phyloP scores from a whole-genome alignment of 176 grass and related monocot species.

The Cenchrus purpureus region DNA sequence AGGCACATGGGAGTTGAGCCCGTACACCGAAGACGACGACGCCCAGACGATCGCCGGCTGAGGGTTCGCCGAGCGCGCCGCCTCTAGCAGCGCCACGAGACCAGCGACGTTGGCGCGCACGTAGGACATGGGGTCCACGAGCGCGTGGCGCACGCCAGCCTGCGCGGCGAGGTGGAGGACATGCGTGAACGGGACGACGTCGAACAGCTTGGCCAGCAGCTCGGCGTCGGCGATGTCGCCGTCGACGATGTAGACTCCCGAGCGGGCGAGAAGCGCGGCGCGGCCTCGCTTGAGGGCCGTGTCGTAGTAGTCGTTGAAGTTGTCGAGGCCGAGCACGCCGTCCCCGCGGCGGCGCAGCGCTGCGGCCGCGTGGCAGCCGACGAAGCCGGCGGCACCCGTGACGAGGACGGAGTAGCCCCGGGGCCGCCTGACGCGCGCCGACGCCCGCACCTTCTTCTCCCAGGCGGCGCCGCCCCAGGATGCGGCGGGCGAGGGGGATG shows the following conservation, averaged over 20 bases:
- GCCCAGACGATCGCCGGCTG: conserved; percentile 90
- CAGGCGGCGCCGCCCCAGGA: conserved; percentile 74
- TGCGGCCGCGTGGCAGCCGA: conserved; percentile 75
- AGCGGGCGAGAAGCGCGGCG: conserved; percentile 62
- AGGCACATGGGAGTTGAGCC: conserved; percentile 76
- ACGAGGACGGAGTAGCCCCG: conserved; percentile 69
- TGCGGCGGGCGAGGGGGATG: conserved; percentile 28
- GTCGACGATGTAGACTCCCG: conserved; percentile 79
- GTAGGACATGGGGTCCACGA: conserved; percentile 76
- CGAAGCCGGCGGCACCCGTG: conserved; percentile 78
- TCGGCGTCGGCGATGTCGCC: conserved; percentile 77
- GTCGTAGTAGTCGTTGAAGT: conserved; percentile 90
- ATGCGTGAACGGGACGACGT: conserved; percentile 88
- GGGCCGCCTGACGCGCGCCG: conserved; percentile 56
- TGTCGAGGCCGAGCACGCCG: conserved; percentile 82
- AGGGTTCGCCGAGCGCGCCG: conserved; percentile 60
- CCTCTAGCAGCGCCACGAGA: conserved; percentile 73
- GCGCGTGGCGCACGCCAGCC: conserved; percentile 84
- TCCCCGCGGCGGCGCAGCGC: conserved; percentile 75
- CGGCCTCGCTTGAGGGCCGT: conserved; percentile 76
- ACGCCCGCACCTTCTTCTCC: conserved; percentile 86
- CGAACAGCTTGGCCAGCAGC: conserved; percentile 79
- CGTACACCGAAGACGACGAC: conserved; percentile 81
- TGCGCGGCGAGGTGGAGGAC: conserved; percentile 94
- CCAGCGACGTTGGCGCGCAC: conserved; percentile 79